phyloP scores from a whole-genome alignment of 257 asterid species.

The Coffea canephora region DNA sequence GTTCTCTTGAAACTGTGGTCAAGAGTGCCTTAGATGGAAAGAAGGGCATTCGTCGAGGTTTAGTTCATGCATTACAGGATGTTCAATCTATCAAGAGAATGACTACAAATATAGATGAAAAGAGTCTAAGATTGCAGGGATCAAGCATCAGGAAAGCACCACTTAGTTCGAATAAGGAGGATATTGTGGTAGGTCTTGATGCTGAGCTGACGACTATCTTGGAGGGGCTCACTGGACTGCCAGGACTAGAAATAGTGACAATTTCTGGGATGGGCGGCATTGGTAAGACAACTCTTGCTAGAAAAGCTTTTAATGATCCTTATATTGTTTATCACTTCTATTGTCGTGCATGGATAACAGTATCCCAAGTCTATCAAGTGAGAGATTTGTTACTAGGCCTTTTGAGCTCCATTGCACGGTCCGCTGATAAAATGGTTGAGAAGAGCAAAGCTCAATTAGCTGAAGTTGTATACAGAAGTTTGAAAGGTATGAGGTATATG shows the following conservation, averaged over 20 bases:
- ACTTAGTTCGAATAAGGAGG: background rate
- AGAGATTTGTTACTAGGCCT: slow-evolving; percentile 11
- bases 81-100: background rate
- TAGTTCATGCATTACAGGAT: background rate
- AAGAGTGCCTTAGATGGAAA: background rate
- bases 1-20: background rate
- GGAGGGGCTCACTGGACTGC: background rate
- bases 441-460: background rate
- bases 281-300: slow-evolving; percentile 6
- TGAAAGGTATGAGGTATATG: background rate
- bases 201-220: background rate
- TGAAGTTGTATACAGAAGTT: background rate
- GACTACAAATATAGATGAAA: background rate
- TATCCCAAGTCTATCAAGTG: background rate
- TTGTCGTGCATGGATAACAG: background rate
- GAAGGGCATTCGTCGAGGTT: background rate
- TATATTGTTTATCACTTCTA: background rate
- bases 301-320: too few relatives aligned
- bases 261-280: slow-evolving; percentile 9
- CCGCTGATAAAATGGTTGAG: background rate
- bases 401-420: background rate
- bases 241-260: background rate
- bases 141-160: background rate
- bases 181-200: background rate
- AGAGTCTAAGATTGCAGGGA: background rate